Evolutionary conservation across 371 early-diverging fungal species (phyloP).

Genomic region (Smittium mucronatum): DNA sequence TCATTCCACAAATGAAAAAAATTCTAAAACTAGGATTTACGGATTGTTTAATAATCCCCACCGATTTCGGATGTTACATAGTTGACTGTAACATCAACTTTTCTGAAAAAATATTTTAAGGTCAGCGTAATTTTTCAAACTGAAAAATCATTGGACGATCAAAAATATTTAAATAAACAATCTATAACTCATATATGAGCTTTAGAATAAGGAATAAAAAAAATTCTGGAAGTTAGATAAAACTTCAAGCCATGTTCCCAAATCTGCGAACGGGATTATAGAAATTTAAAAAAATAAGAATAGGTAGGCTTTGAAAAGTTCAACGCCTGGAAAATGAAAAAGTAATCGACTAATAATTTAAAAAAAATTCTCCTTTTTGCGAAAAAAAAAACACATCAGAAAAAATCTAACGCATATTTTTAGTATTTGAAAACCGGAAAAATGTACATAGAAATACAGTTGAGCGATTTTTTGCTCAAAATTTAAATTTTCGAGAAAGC

Average conservation of each 20-base stretch:
- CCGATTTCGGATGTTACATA: too few relatives aligned
- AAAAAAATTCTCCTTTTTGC: neutral
- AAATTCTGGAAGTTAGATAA: neutral
- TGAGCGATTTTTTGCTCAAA: neutral
- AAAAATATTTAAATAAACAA: too few relatives aligned
- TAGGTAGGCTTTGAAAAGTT: neutral
- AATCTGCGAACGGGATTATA: neutral
- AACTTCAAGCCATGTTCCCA: neutral
- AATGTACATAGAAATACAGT: neutral
- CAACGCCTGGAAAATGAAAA: neutral
- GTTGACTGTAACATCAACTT: too few relatives aligned
- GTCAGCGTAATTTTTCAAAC: too few relatives aligned
- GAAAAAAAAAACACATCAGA: neutral
- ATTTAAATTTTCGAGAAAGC: neutral
- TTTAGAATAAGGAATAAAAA: neutral
- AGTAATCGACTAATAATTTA: neutral
- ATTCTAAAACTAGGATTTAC: too few relatives aligned
- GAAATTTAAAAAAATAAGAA: neutral
- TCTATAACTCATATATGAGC: neutral
- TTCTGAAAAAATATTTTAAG: too few relatives aligned
- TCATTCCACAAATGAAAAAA: neutral
- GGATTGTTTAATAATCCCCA: too few relatives aligned
- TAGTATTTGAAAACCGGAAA: neutral
- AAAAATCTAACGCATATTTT: neutral
- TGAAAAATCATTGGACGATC: too few relatives aligned